Base-by-base conservation (phyloP, 2,329 filamentous ascomycete genomes). In the Cladosporium colombiae region DNA sequence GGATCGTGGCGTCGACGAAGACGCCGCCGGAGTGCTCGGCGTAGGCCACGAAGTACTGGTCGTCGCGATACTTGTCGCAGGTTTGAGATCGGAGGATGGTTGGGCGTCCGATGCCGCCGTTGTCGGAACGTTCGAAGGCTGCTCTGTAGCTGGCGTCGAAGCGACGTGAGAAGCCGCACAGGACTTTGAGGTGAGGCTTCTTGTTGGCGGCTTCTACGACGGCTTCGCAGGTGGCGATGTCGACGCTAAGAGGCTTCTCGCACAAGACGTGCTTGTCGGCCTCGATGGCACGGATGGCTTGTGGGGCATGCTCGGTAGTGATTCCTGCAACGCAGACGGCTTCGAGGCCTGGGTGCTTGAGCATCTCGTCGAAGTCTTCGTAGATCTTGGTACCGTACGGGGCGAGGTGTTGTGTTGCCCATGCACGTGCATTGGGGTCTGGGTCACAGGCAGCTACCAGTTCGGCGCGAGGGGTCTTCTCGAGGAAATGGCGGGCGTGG, bases 241-340 rank as follows among this genome's bases (percentile, higher is more conserved):
- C 66, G 25, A 66, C 78, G 29, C 72, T 75, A 14, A 81, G 68
- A 3, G 79, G 79, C 70, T 81, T 87, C 78, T 88, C 85, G 68
- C 84, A 87, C 10, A 87, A 74, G 0, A 87, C 84, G 68, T 88
- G 85, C 66, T 83, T 79, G 37, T 82, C 80, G 13, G 78, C 79
- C 55, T 84, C 73, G 55, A 88, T 85, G 10, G 84, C 84, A 67
- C 83, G 81, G 70, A 86, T 82, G 3, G 84, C 81, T 70, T 88
- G 83, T 68, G 85, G 80, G 0, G 84, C 84, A 68, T 88, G 86
- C 2, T 83, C 83, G 1, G 81, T 84, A 0, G 83, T 84, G 7
- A 83, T 85, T 0, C 81, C 84, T 1, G 83, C 82, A 18, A 87
- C 78, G 44, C 85, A 80, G 1, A 87, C 81, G 1, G 85, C 85